phyloP scores from a whole-genome alignment of 345 rosid species.

The Sonneratia caseolaris region DNA sequence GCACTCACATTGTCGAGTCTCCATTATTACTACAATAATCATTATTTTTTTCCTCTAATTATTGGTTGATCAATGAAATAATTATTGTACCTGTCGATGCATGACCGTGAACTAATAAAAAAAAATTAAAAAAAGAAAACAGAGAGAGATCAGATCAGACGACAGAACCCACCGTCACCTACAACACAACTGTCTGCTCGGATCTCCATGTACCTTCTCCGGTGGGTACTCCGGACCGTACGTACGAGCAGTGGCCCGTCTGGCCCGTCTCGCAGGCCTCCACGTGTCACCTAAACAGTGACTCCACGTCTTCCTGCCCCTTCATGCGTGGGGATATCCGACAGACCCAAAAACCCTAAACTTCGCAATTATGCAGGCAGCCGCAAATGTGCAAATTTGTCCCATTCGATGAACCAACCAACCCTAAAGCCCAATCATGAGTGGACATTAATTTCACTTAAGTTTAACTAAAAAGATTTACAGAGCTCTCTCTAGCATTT shows the following conservation, averaged over 20 bases:
- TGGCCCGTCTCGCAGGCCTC: neutral
- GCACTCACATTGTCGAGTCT: too few species aligned
- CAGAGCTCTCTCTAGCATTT: neutral
- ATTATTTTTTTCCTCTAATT: too few species aligned
- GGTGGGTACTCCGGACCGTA: neutral
- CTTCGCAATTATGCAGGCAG: neutral
- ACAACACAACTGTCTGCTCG: constrained; percentile 7
- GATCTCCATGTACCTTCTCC: neutral
- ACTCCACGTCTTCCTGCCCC: neutral
- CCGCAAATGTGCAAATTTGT: neutral
- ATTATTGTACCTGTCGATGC: too few species aligned
- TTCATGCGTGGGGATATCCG: neutral
- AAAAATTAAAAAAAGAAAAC: too few species aligned
- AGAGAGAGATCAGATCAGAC: neutral
- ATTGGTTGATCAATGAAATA: too few species aligned
- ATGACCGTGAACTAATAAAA: too few species aligned
- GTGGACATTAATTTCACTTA: neutral
- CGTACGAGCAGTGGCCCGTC: neutral
- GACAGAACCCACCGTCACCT: neutral
- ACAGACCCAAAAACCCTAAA: neutral
- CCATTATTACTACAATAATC: too few species aligned
- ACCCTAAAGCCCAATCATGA: neutral
- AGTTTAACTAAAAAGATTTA: neutral
- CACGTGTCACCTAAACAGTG: neutral
- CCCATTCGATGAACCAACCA: constrained; percentile 4